Base-by-base conservation (phyloP, 768 basidiomycete species). In the Russula sp. region DNA sequence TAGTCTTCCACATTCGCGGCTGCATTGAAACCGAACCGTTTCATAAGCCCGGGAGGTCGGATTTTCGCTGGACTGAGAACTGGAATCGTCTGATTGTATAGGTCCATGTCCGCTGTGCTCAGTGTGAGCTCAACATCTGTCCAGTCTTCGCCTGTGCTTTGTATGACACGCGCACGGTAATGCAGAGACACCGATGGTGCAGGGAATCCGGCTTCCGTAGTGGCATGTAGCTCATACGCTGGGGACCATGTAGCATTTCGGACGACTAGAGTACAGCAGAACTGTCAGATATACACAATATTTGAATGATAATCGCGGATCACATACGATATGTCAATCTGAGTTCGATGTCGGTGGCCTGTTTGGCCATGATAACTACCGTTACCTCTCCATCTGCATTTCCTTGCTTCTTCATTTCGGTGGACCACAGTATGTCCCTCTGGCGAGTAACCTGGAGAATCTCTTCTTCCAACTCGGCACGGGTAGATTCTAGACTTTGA, bases 141-240 rank as follows among this genome's bases (percentile, higher is more conserved):
- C 85, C 85, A 87, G 63, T 84, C 81, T 67, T 87, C 85, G 13
- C 85, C 85, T 0, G 85, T 84, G 66, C 70, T 71, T 66, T 87
- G 84, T 0, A 70, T 73, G 55, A 86, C 75, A 32, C 77, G 74
- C 0, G 84, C 83, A 31, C 81, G 80, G 67, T 85, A 86, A 63
- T 83, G 79, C 11, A 87, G 75, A 3, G 76, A 65, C 31, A 84
- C 77, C 0, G 75, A 68, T 6, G 78, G 69, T 0, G 77, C 77
- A 3, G 80, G 77, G 61, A 79, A 76, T 0, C 79, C 80, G 11
- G 62, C 75, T 70, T 57, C 78, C 71, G 22, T 68, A 0, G 75
- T 76, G 2, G 84, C 83, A 61, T 84, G 80, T 0, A 87, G 76
- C 65, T 86, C 85, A 66, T 86, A 86, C 4, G 77, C 77, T 2